phyloP scores from a whole-genome alignment of 805 yeast species.

The Myxozyma geophila region DNA sequence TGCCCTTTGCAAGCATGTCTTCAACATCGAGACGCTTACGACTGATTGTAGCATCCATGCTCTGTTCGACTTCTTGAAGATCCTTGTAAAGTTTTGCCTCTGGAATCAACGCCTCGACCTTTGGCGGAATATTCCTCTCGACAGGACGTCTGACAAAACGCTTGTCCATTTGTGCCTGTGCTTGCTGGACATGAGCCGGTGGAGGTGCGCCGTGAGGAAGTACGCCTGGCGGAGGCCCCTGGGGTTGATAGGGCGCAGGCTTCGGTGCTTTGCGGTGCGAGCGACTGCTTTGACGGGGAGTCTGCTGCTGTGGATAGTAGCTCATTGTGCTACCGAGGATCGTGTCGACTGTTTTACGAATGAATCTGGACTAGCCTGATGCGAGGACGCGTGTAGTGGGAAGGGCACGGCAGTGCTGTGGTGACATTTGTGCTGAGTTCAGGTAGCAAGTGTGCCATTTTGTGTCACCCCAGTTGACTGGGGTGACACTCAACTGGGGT shows the following conservation, averaged over 20 bases:
- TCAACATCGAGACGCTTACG: conserved; percentile 85
- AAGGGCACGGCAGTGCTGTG: not conserved
- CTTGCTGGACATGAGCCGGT: conserved; percentile 23
- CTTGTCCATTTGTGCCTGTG: conserved; percentile 30
- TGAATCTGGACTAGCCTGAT: too few relatives aligned
- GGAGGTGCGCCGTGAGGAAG: conserved; percentile 33
- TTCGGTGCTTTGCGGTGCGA: conserved; percentile 16
- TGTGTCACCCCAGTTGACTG: too few relatives aligned
- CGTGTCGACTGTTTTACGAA: not conserved
- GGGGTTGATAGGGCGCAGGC: conserved; percentile 10
- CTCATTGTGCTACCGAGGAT: conserved; percentile 4
- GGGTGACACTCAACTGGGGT: conserved; percentile 14
- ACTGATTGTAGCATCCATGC: conserved; percentile 77
- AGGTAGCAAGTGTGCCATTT: not conserved
- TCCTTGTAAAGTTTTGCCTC: conserved; percentile 74
- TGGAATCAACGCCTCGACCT: conserved; percentile 57
- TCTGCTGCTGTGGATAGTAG: conserved; percentile 14
- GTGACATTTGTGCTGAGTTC: not conserved
- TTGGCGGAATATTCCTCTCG: conserved; percentile 56
- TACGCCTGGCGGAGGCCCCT: conserved; percentile 37
- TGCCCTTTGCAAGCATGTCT: conserved; percentile 54
- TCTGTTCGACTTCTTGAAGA: conserved; percentile 78
- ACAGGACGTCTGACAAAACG: conserved; percentile 51
- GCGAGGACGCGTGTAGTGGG: conserved; percentile 2
- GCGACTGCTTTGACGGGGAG: conserved; percentile 6